Base-by-base conservation (phyloP, 441 rosid species). In the Theobroma grandiflorum region DNA sequence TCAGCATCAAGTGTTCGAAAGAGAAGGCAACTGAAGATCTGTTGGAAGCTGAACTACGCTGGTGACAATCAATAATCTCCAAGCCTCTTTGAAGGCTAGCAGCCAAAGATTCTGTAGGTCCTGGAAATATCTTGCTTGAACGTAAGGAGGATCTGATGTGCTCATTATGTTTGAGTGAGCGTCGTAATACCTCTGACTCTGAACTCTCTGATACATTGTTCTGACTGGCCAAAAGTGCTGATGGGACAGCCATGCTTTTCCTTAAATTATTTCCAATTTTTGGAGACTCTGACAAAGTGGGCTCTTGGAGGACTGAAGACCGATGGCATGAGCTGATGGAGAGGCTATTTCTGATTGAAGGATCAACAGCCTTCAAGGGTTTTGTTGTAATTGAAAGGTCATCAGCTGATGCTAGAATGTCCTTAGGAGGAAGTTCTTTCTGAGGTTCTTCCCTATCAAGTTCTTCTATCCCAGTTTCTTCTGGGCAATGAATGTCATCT, bases 41-140 rank as follows among this genome's bases (percentile, higher is more conserved):
- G 82, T 80, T 86, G 58, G 91, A 85, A 52, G 80, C 87, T 71
- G 89, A 84, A 87, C 83, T 92, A 77, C 73, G 82, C 74, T 95
- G 95, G 67, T 91, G 95, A 85, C 79, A 62, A 76, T 93, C 98
- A 83, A 97, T 95, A 74, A 92, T 89, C 85, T 94, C 90, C 90
- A 94, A 82, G 80, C 99, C 99, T 85, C 96, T 94, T 61, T 84
- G 94, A 74, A 97, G 98, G 85, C 99, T 95, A 26, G 96, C 96
- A 55, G 98, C 99, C 85, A 97, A 86, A 77, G 93, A 90, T 55
- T 96, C 97, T 8, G 99, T 85, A 38, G 97, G 91, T 52, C 95
- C 92, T 72, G 85, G 82, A 83, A 88, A 85, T 20, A 88, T 58
- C 83, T 90, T 92, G 91, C 98, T 94, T 57, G 93, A 85, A 57